Conservation (phyloP, 768 basidiomycete genomes). For the Butyriboletus loyo region DNA sequence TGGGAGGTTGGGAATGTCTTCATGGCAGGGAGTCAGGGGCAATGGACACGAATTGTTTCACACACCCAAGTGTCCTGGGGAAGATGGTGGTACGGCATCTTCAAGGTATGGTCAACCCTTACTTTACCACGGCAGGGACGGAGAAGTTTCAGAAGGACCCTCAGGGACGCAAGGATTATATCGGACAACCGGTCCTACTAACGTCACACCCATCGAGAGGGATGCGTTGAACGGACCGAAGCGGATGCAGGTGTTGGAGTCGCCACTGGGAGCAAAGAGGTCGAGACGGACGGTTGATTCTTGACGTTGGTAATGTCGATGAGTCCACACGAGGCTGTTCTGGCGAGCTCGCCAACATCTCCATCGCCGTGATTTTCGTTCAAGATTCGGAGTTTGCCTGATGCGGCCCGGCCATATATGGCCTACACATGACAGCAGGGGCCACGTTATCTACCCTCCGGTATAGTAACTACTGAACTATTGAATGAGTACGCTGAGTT, state of each 20-base stretch:
- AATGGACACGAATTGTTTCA: constrained; percentile 47
- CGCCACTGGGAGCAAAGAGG: constrained; percentile 29
- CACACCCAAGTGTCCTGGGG: constrained; percentile 45
- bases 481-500: background rate
- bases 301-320: constrained; percentile 9
- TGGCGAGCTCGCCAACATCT: background rate
- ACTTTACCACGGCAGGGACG: constrained; percentile 16
- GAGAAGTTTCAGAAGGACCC: constrained; percentile 17
- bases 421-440: background rate
- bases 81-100: constrained; percentile 15
- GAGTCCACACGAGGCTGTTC: background rate
- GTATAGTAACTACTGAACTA: no score
- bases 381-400: background rate
- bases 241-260: constrained; percentile 27
- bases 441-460: no score
- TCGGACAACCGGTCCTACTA: constrained; percentile 28
- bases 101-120: constrained; percentile 7
- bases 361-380: background rate
- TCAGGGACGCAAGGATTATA: constrained; percentile 15
- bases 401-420: background rate
- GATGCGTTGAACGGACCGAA: constrained; percentile 16
- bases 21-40: constrained; percentile 24
- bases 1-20: constrained; percentile 36
- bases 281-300: constrained; percentile 17
- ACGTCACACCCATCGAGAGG: constrained; percentile 56